These are phyloP conservation scores for Eudorina sp. DNA, from an alignment of 139 green algal species.

Conservation along the genomic window DNA sequence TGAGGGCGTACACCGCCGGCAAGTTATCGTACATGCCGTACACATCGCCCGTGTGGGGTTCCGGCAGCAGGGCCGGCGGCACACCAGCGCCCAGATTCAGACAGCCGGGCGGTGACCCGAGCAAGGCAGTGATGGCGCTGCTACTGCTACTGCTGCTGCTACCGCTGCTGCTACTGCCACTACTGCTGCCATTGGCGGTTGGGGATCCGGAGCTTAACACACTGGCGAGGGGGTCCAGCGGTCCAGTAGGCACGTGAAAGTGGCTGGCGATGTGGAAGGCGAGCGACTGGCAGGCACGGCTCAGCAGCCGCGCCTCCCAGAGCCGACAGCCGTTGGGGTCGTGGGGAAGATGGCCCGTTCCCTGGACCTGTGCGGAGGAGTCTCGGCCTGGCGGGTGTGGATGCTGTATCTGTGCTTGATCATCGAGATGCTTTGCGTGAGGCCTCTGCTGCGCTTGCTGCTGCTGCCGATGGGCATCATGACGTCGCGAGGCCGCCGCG, in stretches of 20 bases:
- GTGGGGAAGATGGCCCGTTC: not conserved
- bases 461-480: conserved; percentile 3
- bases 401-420: no score
- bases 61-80: no score
- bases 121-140: not conserved
- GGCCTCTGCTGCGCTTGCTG: not conserved
- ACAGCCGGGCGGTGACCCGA: no score
- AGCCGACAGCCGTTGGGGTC: not conserved
- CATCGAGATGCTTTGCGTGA: no score
- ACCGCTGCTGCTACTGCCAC: not conserved
- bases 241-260: not conserved
- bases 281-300: conserved; percentile 21
- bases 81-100: no score
- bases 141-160: not conserved
- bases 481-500: not conserved
- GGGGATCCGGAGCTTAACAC: not conserved
- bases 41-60: not conserved
- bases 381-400: no score
- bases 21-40: conserved; percentile 40
- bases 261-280: conserved; percentile 49
- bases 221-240: not conserved
- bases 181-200: not conserved
- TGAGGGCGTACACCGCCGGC: conserved; percentile 11
- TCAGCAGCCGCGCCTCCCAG: conserved; percentile 26
- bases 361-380: not conserved